Evolutionary conservation across 768 basidiomycete genomes (phyloP).

Genomic region (Trichaptum fuscoviolaceum): DNA sequence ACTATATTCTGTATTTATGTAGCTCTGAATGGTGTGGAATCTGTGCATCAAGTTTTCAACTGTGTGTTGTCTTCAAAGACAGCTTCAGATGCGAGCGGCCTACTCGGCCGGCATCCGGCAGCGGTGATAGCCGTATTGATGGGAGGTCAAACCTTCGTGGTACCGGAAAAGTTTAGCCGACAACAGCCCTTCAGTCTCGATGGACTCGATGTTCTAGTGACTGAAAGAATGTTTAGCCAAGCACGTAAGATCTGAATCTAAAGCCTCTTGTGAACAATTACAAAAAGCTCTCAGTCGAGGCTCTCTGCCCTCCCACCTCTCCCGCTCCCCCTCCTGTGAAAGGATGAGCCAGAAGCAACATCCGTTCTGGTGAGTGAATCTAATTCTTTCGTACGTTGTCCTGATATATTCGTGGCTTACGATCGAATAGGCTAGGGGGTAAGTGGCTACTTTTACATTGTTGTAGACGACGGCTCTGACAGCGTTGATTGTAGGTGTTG

Average conservation of each 20-base stretch:
- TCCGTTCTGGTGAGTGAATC: not conserved
- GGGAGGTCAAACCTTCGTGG: not conserved
- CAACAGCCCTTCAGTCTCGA: not conserved
- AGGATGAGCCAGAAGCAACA: not conserved
- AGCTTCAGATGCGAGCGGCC: too few relatives aligned
- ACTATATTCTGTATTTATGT: not conserved
- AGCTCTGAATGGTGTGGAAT: not conserved
- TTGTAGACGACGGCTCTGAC: not conserved
- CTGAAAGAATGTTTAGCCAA: conserved; percentile 3
- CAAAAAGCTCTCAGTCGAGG: conserved; percentile 2
- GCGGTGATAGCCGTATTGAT: not conserved
- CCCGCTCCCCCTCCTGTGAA: not conserved
- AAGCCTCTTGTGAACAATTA: conserved; percentile 5
- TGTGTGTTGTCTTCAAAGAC: not conserved
- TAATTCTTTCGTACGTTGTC: not conserved
- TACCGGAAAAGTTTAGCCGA: not conserved
- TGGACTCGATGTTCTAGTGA: not conserved
- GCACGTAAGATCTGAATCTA: conserved; percentile 10
- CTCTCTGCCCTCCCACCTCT: not conserved
- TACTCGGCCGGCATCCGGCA: not conserved
- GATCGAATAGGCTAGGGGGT: conserved; percentile 2
- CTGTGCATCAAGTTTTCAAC: not conserved
- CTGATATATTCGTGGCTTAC: not conserved
- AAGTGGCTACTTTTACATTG: not conserved
- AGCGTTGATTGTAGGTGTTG: conserved; percentile 38